Base-by-base conservation (phyloP, 2,329 filamentous ascomycete genomes). In the Colletotrichum sp. region DNA sequence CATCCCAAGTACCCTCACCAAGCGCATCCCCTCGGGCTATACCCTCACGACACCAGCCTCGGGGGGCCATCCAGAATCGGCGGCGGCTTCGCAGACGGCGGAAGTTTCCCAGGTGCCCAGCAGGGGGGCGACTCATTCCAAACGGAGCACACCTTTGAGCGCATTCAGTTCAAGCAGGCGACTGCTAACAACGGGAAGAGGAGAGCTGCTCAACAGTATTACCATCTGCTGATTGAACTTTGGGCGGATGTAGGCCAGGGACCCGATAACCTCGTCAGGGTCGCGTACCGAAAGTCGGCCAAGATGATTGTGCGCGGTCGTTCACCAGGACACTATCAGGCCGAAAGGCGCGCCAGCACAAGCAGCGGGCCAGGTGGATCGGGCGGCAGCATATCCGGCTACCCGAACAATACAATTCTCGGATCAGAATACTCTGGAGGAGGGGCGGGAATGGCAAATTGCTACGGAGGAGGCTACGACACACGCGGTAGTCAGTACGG, bases 151-250 rank as follows among this genome's bases (percentile, higher is more conserved):
- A 92, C 89, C 0, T 98, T 98, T 82, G 96, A 98, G 82, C 93
- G 96, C 13, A 97, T 98, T 68, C 96, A 98, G 80, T 98, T 98
- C 90, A 98, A 98, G 84, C 95, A 95, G 78, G 96, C 96, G 2
- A 98, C 96, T 0, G 95, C 95, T 28, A 98, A 98, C 86, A 98
- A 98, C 79, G 96, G 96, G 63, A 98, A 98, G 84, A 90, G 96
- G 79, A 90, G 96, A 72, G 96, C 96, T 2, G 95, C 96, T 22
- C 96, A 98, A 82, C 96, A 98, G 80, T 98, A 96, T 84, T 98
- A 98, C 81, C 95, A 97, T 80, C 89, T 98, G n/a, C 91, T 98
- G 62, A 93, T 98, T 6, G 95, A 98, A 82, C 91, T 98, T 2
- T 95, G 92, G 84, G 95, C 91, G 9, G 93, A 96, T 78, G 86